phyloP scores from a whole-genome alignment of 176 grass and related monocot species.

The Musa itinerans region DNA sequence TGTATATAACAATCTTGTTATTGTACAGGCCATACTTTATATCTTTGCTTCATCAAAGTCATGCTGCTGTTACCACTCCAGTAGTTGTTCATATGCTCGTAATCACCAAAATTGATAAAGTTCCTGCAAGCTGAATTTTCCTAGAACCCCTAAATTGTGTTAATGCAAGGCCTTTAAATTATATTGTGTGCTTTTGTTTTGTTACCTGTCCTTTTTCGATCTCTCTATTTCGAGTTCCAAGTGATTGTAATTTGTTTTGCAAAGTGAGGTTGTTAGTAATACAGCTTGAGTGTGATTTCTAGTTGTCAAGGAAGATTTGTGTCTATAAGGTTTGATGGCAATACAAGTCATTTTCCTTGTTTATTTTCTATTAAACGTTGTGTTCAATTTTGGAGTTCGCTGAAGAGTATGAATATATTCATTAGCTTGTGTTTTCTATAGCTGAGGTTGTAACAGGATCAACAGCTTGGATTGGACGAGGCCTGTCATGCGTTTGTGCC shows the following conservation, averaged over 20 bases:
- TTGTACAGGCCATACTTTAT: no score
- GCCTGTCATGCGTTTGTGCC: constrained; percentile 89
- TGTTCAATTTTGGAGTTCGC: neutral
- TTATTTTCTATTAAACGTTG: neutral
- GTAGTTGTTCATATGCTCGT: neutral
- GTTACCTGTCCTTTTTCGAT: neutral
- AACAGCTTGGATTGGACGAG: constrained; percentile 90
- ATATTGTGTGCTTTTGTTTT: neutral
- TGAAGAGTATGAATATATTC: neutral
- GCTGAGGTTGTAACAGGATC: constrained; percentile 80
- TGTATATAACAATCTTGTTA: no score
- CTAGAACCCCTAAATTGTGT: neutral
- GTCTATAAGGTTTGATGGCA: neutral
- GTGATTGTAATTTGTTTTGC: no score
- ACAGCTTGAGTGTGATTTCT: no score
- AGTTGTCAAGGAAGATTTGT: neutral
- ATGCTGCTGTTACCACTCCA: neutral
- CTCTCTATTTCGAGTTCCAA: neutral
- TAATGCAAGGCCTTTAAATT: neutral
- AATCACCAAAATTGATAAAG: neutral
- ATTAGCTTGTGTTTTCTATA: constrained; percentile 17
- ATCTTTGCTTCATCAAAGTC: neutral
- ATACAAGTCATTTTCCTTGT: neutral
- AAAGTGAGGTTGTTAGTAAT: no score
- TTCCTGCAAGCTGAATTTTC: neutral